These are phyloP conservation scores for Onygena corvina DNA, from an alignment of 2,329 filamentous ascomycete species.

Conservation along the genomic window DNA sequence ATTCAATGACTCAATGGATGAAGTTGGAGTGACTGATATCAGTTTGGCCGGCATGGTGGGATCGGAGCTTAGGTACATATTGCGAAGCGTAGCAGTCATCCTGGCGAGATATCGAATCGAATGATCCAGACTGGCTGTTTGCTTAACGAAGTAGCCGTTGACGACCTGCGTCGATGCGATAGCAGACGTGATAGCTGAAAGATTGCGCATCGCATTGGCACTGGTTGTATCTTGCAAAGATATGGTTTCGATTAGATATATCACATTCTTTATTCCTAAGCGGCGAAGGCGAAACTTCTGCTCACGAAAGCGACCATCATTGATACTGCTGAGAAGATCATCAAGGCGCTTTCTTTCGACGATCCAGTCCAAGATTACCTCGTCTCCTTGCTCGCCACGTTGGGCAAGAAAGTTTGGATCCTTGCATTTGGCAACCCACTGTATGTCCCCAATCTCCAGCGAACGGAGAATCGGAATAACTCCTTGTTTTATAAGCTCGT, in stretches of 20 bases:
- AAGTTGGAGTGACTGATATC: conserved; percentile 54
- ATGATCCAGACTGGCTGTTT: conserved; percentile 63
- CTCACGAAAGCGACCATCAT: conserved; percentile 70
- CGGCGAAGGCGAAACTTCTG: conserved; percentile 68
- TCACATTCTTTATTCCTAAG: conserved; percentile 61
- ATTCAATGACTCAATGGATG: conserved; percentile 43
- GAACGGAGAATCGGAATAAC: conserved; percentile 54
- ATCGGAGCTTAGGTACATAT: conserved; percentile 40
- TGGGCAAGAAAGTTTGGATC: conserved; percentile 45
- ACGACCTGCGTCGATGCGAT: conserved; percentile 68
- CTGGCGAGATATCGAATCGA: conserved; percentile 62
- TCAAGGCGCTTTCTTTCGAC: conserved; percentile 70
- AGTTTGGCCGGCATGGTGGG: conserved; percentile 20
- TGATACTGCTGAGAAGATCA: conserved; percentile 67
- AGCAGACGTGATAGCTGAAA: conserved; percentile 57
- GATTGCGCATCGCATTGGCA: conserved; percentile 38
- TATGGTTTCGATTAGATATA: conserved; percentile 69
- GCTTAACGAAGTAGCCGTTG: conserved; percentile 67
- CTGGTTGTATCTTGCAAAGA: conserved; percentile 44
- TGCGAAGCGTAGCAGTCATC: conserved; percentile 57
- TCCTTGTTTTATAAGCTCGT: conserved; percentile 55
- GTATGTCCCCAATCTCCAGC: conserved; percentile 60
- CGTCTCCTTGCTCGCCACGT: conserved; percentile 46
- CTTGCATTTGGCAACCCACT: conserved; percentile 66
- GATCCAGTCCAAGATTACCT: conserved; percentile 68